Base-by-base conservation (phyloP, 306 rosid genomes). In the Medicago lupulina region DNA sequence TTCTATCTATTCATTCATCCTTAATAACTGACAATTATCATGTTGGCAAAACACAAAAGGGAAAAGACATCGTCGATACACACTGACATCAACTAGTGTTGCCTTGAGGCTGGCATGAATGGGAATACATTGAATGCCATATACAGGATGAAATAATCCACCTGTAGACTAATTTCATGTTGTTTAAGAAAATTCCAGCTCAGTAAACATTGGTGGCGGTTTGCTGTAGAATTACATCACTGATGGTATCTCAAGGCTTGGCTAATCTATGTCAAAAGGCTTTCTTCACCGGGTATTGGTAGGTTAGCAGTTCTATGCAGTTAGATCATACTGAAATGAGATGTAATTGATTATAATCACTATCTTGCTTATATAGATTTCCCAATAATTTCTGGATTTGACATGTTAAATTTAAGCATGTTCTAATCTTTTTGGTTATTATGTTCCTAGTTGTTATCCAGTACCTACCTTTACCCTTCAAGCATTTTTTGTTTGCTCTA, bases 221-320 rank as follows among this genome's bases (percentile, higher is more conserved):
- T 50, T 63, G 50, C 28, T 23, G 1, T 23, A 23, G 2, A 13
- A 15, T 28, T 47, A 14, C 53, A 75, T 50, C 41, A 19, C 11
- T 49, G 50, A 44, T 8, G 11, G 41, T 14, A 25, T 74, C 62
- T 46, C 70, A 74, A 60, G 63, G 8, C 46, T 57, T 61, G 46
- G 44, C 46, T 6, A 4, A 34, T 23, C 34, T 46, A 47, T 3
- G 0, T 28, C 36, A 34, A 8, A 60, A 17, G 17, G 10, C 46
- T 74, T 74, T 40, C 41, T 72, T 58, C 58, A 9, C 31, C 8
- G 12, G 57, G 55, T 64, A 18, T 75, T 34, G 61, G 71, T 75
- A 62, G 21, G 21, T 34, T 75, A 36, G 71, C 55, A 5, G 58
- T 60, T 59, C 11, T 61, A 17, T 36, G 16, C 15, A 47, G 4